These are phyloP conservation scores for Rutstroemia sydowiana DNA, from an alignment of 2,329 filamentous ascomycete genomes.

Conservation along the genomic window DNA sequence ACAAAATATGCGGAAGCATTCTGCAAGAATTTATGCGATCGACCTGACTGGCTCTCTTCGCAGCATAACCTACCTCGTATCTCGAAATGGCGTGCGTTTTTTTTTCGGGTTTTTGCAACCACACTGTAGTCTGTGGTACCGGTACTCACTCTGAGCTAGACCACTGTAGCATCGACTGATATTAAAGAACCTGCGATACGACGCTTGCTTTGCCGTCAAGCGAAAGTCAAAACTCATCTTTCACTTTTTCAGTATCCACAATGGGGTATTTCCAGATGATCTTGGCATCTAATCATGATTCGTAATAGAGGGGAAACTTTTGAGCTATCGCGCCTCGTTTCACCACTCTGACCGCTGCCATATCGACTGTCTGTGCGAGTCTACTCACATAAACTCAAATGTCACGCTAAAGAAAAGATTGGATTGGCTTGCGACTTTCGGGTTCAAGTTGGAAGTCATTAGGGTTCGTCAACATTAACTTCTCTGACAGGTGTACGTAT, in stretches of 20 bases:
- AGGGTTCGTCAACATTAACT: no score
- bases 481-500: no score
- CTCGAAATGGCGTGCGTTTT: neutral
- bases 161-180: neutral
- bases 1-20: no score
- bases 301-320: neutral
- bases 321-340: neutral
- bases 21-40: neutral
- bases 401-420: neutral
- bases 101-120: neutral
- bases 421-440: neutral
- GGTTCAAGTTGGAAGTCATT: no score
- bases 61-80: conserved; percentile 1
- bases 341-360: neutral
- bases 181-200: neutral
- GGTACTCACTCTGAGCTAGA: neutral
- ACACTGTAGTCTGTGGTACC: neutral
- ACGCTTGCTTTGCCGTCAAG: neutral
- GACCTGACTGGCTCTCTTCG: neutral
- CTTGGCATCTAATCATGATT: neutral
- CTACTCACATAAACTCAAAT: neutral
- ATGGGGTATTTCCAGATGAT: neutral
- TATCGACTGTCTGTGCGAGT: neutral
- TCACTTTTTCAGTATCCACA: no score
- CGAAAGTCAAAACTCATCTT: no score